phyloP scores from a whole-genome alignment of 2,329 filamentous ascomycete species.

The Cytospora mali region DNA sequence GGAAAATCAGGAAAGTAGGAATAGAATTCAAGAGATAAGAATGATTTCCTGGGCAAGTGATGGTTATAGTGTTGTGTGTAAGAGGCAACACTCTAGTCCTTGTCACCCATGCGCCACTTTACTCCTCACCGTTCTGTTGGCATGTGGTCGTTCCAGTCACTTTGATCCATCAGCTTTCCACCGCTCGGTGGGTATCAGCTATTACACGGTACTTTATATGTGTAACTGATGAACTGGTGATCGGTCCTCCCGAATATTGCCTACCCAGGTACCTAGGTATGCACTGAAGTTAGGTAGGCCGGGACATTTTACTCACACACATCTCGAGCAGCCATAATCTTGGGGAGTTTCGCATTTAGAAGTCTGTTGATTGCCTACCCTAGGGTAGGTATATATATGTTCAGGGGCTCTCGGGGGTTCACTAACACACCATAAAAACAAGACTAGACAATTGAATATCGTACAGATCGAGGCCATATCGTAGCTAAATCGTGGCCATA shows the following conservation, averaged over 20 bases:
- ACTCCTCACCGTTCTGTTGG: neutral
- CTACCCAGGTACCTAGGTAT: too few relatives aligned
- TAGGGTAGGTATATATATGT: neutral
- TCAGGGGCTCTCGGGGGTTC: neutral
- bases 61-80: too few relatives aligned
- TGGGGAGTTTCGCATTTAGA: too few relatives aligned
- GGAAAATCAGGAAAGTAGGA: too few relatives aligned
- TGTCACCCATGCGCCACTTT: neutral
- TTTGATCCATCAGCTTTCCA: neutral
- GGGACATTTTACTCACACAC: neutral
- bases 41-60: too few relatives aligned
- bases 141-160: neutral
- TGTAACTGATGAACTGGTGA: neutral
- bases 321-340: too few relatives aligned
- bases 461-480: conserved; percentile 6
- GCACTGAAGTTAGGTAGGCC: neutral
- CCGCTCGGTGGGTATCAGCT: neutral
- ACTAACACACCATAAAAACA: neutral
- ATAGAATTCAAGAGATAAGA: too few relatives aligned
- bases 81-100: neutral
- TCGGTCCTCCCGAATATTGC: neutral
- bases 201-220: neutral
- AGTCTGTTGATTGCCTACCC: neutral
- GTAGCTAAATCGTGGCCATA: neutral
- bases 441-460: neutral